Evolutionary conservation across 1,284 basidiomycete species (phyloP).

Genomic region (Mycena citricolor): DNA sequence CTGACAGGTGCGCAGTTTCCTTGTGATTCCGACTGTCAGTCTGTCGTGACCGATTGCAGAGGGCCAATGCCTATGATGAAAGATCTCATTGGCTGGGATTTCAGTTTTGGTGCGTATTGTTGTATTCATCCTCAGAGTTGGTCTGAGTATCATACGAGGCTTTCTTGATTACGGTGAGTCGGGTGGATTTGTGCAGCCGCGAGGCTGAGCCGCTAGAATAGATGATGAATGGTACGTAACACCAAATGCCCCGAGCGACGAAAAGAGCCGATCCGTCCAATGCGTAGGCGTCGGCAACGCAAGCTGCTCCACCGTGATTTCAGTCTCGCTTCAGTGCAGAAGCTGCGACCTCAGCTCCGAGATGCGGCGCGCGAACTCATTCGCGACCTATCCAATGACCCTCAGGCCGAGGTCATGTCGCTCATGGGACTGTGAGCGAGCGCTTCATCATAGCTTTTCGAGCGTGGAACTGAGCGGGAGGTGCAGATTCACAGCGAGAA

Average conservation of each 20-base stretch:
- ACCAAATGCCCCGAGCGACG: too few relatives aligned
- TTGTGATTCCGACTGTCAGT: too few relatives aligned
- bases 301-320: constrained; percentile 1
- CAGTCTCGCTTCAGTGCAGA: constrained; percentile 8
- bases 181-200: too few relatives aligned
- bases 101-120: too few relatives aligned
- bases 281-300: background rate
- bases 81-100: too few relatives aligned
- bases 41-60: too few relatives aligned
- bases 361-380: constrained; percentile 26
- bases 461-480: background rate
- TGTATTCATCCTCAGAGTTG: too few relatives aligned
- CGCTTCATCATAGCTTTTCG: background rate
- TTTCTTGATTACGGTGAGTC: too few relatives aligned
- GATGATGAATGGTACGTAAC: too few relatives aligned
- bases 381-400: constrained; percentile 24
- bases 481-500: constrained; percentile 28
- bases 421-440: constrained; percentile 27
- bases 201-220: too few relatives aligned
- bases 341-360: constrained; percentile 21
- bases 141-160: too few relatives aligned
- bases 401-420: constrained; percentile 21
- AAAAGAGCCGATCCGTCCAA: background rate
- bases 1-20: constrained; percentile 29
- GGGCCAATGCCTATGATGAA: too few relatives aligned